phyloP scores from a whole-genome alignment of 257 asterid species.

The Nemophila menziesii region DNA sequence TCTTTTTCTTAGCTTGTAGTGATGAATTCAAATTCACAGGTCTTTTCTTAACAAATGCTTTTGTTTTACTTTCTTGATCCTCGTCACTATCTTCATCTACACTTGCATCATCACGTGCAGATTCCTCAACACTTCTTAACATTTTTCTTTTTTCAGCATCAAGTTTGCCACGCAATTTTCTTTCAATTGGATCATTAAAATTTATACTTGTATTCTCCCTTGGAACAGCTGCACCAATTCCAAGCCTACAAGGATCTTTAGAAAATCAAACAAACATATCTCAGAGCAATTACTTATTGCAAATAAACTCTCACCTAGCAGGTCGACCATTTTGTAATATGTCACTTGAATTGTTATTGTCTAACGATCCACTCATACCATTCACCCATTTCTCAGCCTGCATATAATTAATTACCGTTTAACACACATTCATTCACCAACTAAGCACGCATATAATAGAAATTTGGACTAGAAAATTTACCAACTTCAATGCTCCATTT shows the following conservation, averaged over 20 bases:
- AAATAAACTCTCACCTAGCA: slow-evolving; percentile 41
- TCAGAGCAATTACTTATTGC: not conserved
- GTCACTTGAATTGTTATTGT: slow-evolving; percentile 20
- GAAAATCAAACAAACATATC: not conserved
- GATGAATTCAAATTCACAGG: slow-evolving; percentile 18
- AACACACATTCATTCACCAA: too few species aligned
- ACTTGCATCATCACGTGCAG: slow-evolving; percentile 21
- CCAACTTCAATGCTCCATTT: too few species aligned
- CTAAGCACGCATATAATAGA: too few species aligned
- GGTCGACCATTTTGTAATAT: slow-evolving; percentile 60
- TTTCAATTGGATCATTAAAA: slow-evolving; percentile 48
- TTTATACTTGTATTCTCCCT: slow-evolving; percentile 25
- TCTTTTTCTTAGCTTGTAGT: slow-evolving; percentile 28
- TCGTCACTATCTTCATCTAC: slow-evolving; percentile 55
- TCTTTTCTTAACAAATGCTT: slow-evolving; percentile 57
- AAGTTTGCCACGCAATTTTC: slow-evolving; percentile 49
- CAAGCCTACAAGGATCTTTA: slow-evolving; percentile 47
- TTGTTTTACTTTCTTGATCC: slow-evolving; percentile 58
- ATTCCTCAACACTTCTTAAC: slow-evolving; percentile 25
- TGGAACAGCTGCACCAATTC: slow-evolving; percentile 75
- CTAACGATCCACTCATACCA: slow-evolving; percentile 40
- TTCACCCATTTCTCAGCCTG: slow-evolving; percentile 86
- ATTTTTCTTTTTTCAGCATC: slow-evolving; percentile 31
- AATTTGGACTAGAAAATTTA: too few species aligned
- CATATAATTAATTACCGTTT: too few species aligned